Evolutionary conservation across 192 early-diverging fungal species (phyloP).

Genomic region (Phlyctochytrium bullatum): DNA sequence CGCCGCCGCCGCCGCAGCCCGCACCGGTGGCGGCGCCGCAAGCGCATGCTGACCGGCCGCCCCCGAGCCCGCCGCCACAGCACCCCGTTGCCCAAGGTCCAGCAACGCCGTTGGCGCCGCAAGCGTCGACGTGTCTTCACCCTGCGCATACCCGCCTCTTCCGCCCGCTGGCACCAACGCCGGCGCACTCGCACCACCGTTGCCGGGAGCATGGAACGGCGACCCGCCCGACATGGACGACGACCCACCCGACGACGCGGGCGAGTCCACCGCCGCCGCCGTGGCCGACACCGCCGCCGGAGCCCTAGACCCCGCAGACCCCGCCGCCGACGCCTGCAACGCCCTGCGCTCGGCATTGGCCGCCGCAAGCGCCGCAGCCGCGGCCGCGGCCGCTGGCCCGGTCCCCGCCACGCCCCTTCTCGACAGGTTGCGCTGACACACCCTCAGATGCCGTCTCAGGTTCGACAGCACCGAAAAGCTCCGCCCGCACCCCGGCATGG

Average conservation of each 20-base stretch:
- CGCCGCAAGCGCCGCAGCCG: no score
- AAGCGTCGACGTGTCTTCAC: not conserved
- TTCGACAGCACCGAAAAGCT: slow-evolving; percentile 58
- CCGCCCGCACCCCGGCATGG: slow-evolving; percentile 73
- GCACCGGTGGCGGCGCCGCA: not conserved
- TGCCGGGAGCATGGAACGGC: no score
- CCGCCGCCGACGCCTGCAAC: not conserved
- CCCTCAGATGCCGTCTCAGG: slow-evolving; percentile 36
- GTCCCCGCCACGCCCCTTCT: no score
- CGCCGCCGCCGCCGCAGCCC: not conserved
- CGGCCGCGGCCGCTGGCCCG: not conserved
- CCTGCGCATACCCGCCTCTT: not conserved
- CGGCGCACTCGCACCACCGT: no score
- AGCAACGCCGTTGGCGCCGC: not conserved
- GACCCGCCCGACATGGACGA: no score
- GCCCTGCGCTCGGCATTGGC: not conserved
- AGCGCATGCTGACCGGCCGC: no score
- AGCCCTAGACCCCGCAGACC: not conserved
- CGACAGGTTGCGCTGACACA: slow-evolving; percentile 9
- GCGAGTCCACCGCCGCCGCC: no score
- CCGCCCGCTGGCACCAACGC: no score
- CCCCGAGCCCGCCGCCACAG: no score
- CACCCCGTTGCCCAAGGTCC: no score
- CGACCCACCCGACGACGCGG: no score
- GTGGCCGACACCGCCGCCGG: not conserved